Percentiles rank a stretch among this genome's conserved stretches.
Conservation (phyloP, 2,329 filamentous ascomycete species). For the Hypoxylon sp. region DNA sequence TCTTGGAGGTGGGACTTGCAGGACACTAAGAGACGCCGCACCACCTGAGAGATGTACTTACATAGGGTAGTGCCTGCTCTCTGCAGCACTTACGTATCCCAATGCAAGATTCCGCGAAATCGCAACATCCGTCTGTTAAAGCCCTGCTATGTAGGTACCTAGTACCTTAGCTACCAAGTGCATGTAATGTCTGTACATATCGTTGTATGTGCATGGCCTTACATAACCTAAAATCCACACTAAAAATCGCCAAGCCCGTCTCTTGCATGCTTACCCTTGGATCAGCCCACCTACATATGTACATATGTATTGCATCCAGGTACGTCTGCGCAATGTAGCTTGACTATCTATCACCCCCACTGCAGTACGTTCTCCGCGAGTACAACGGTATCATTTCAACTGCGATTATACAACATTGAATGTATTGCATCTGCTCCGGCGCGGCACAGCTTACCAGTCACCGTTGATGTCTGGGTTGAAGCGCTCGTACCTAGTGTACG, state of each 20-base stretch:
- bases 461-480: constrained; percentile 29
- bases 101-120: constrained; percentile 53
- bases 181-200: constrained; percentile 2
- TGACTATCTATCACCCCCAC: constrained; percentile 29
- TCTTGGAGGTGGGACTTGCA: constrained; percentile 41
- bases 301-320: too few species aligned
- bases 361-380: constrained; percentile 30
- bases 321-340: too few species aligned
- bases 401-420: neutral
- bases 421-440: constrained; percentile 14
- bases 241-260: constrained; percentile 48
- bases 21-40: constrained; percentile 43
- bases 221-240: constrained; percentile 45
- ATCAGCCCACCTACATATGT: constrained; percentile 27
- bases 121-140: constrained; percentile 41
- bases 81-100: constrained; percentile 50
- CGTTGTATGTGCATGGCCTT: too few species aligned
- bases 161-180: neutral
- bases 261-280: constrained; percentile 45
- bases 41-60: constrained; percentile 26
- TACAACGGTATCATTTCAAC: constrained; percentile 28
- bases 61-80: constrained; percentile 37
- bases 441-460: constrained; percentile 27
- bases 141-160: too few species aligned
- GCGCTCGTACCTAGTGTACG: constrained; percentile 15